Evolutionary conservation across 257 asterid genomes (phyloP).

Genomic region (Leptodermis oblonga): DNA sequence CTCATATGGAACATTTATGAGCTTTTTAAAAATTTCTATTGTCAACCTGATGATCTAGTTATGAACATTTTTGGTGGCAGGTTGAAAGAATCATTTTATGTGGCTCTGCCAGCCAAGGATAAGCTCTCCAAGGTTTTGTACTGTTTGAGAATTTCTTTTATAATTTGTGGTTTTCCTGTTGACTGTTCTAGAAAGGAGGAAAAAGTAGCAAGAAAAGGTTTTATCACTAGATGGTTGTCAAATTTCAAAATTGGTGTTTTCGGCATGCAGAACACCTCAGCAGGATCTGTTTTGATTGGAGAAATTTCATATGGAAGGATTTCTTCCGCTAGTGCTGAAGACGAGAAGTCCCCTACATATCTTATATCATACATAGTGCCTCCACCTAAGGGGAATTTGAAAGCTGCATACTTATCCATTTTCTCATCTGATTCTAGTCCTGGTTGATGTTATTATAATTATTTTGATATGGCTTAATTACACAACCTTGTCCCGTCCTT

Average conservation of each 20-base stretch:
- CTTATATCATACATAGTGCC: constrained; percentile 69
- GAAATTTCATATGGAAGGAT: constrained; percentile 76
- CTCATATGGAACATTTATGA: not conserved
- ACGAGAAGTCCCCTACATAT: constrained; percentile 69
- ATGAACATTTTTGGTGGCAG: constrained; percentile 36
- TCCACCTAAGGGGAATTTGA: constrained; percentile 59
- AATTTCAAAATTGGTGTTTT: constrained; percentile 13
- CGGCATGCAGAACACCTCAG: constrained; percentile 60
- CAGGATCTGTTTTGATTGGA: constrained; percentile 85
- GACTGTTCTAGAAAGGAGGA: not conserved
- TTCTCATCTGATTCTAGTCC: not conserved
- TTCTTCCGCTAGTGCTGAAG: constrained; percentile 47
- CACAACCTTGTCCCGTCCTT: not conserved
- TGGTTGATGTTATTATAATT: not conserved
- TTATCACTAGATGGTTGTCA: constrained; percentile 8
- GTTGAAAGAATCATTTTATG: constrained; percentile 79
- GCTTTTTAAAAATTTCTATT: too few species aligned
- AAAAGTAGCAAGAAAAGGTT: not conserved
- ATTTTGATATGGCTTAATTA: not conserved
- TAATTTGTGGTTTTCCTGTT: not conserved
- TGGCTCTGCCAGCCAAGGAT: constrained; percentile 85
- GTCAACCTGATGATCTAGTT: too few species aligned
- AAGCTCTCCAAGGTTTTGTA: constrained; percentile 84
- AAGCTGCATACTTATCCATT: constrained; percentile 18
- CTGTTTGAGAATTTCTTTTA: not conserved